phyloP scores from a whole-genome alignment of 139 green algal genomes.

The Chlorella sp. region DNA sequence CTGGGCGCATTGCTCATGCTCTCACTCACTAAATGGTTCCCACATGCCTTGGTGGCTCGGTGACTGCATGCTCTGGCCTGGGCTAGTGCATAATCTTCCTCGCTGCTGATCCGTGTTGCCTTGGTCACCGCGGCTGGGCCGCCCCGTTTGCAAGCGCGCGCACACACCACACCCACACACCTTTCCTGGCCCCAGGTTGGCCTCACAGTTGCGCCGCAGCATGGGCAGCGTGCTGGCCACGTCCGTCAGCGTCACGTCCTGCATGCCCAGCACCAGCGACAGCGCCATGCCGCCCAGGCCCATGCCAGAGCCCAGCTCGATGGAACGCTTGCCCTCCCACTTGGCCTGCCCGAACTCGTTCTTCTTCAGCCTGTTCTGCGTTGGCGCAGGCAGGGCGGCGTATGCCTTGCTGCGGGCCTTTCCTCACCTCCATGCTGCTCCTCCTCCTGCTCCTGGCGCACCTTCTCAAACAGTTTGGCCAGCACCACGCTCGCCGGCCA shows the following conservation, averaged over 20 bases:
- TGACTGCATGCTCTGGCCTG: no score
- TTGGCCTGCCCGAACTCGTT: constrained; percentile 62
- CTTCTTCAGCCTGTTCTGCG: constrained; percentile 17
- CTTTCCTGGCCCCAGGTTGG: constrained; percentile 66
- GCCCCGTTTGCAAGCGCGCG: neutral
- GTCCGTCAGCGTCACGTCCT: constrained; percentile 70
- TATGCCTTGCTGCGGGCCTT: no score
- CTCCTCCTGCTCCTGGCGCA: no score
- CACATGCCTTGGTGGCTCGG: neutral
- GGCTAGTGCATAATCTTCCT: neutral
- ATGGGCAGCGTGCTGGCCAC: constrained; percentile 58
- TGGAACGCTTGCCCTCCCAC: constrained; percentile 53
- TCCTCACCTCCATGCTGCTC: no score
- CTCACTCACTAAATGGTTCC: neutral
- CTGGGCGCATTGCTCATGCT: no score
- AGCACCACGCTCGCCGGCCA: neutral
- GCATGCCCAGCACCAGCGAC: constrained; percentile 45
- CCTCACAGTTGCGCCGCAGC: constrained; percentile 66
- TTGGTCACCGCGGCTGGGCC: neutral
- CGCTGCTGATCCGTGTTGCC: neutral
- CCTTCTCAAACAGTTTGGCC: neutral
- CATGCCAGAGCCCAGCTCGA: constrained; percentile 87
- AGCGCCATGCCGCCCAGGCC: constrained; percentile 49
- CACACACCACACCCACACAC: neutral
- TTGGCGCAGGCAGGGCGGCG: no score